A percentile compares a stretch with the other conserved stretches of the same genome.
Conservation (phyloP, 306 rosid genomes). For the Cicer judaicum region DNA sequence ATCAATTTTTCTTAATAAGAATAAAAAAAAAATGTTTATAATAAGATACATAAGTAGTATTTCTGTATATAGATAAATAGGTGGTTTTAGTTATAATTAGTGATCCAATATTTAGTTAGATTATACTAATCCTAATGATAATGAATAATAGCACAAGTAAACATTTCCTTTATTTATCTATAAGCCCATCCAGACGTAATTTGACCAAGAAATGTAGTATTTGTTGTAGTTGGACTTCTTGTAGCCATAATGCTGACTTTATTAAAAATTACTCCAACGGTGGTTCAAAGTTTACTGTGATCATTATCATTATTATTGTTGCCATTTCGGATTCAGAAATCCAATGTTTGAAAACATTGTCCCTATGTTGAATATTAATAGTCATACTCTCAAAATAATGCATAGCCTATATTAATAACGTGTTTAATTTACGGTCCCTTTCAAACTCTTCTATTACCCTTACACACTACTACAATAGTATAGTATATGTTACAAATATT, state of each 20-base stretch:
- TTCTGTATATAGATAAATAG: conserved; percentile 27
- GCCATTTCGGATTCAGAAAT: conserved; percentile 40
- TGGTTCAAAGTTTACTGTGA: conserved; percentile 18
- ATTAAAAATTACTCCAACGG: not conserved
- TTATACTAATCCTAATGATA: conserved; percentile 41
- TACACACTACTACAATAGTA: no score
- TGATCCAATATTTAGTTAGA: conserved; percentile 42
- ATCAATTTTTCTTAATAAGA: no score
- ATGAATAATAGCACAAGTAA: conserved; percentile 27
- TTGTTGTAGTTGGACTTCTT: conserved; percentile 31
- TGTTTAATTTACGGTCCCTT: conserved; percentile 6
- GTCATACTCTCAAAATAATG: conserved; percentile 9
- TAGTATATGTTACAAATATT: not conserved
- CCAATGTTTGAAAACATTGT: conserved; percentile 43
- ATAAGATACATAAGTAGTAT: not conserved
- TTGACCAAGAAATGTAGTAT: conserved; percentile 42
- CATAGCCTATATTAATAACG: not conserved
- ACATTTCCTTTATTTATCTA: conserved; percentile 23
- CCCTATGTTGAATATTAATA: conserved; percentile 35
- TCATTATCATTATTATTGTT: conserved; percentile 14
- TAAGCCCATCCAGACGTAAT: conserved; percentile 23
- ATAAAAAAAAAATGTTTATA: no score
- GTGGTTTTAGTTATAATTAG: conserved; percentile 22
- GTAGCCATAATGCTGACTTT: conserved; percentile 26
- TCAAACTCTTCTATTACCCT: not conserved